Percentiles rank a stretch among this genome's conserved stretches.
These are phyloP conservation scores for Steccherinum ochraceum DNA, from an alignment of 768 basidiomycete species.

Conservation along the genomic window DNA sequence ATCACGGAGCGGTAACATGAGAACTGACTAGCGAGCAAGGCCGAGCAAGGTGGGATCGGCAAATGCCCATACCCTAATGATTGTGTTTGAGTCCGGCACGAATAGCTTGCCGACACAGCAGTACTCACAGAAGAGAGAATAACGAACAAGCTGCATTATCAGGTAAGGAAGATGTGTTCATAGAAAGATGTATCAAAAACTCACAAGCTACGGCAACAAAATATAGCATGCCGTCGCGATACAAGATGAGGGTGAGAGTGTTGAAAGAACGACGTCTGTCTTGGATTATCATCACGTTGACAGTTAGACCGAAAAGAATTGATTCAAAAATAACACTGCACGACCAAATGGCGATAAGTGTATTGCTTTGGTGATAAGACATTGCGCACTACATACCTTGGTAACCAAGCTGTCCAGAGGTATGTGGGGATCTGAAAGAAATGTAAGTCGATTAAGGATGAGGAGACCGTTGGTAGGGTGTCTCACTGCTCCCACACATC, in stretches of 20 bases:
- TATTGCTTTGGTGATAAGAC: neutral
- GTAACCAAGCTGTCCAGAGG: conserved; percentile 23
- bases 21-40: conserved; percentile 22
- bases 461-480: neutral
- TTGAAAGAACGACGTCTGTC: conserved; percentile 16
- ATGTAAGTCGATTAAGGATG: neutral
- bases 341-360: neutral
- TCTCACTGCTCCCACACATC: conserved; percentile 21
- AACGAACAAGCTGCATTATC: conserved; percentile 17
- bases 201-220: conserved; percentile 21
- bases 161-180: neutral
- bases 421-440: conserved; percentile 16
- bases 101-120: neutral
- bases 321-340: conserved; percentile 21
- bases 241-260: conserved; percentile 19
- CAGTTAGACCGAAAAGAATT: conserved; percentile 21
- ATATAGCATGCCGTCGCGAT: conserved; percentile 23
- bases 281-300: conserved; percentile 17
- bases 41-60: conserved; percentile 19
- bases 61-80: conserved; percentile 21
- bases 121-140: conserved; percentile 18
- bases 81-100: neutral
- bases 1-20: neutral
- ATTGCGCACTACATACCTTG: conserved; percentile 10
- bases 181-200: neutral